A percentile compares a stretch with the other conserved stretches of the same genome.
Evolutionary conservation across 257 asterid species (phyloP).

Genomic region (Buddleja alternifolia): DNA sequence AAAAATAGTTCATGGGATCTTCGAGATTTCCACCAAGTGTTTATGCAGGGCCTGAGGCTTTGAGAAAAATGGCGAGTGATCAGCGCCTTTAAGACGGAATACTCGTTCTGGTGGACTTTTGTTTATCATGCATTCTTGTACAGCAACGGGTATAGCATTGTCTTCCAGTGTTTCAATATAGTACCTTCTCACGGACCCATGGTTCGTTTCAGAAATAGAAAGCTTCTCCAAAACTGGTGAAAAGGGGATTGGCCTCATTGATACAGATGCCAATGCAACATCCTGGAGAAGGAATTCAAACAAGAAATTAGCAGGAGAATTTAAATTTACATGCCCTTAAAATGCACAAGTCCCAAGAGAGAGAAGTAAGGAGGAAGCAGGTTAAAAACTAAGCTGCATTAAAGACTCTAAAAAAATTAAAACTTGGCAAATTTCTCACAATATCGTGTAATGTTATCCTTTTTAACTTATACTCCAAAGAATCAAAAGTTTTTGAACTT

Average conservation of each 20-base stretch:
- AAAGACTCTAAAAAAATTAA: neutral
- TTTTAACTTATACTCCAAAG: neutral
- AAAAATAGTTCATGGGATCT: constrained; percentile 42
- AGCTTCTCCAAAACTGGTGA: constrained; percentile 86
- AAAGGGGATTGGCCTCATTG: constrained; percentile 95
- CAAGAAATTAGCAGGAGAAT: constrained; percentile 22
- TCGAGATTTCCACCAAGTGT: constrained; percentile 75
- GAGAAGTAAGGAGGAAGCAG: neutral
- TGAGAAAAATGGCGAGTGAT: constrained; percentile 96
- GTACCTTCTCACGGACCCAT: constrained; percentile 83
- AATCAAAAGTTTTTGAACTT: neutral
- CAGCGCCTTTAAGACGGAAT: constrained; percentile 84
- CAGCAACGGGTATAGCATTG: constrained; percentile 74
- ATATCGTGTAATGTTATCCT: neutral
- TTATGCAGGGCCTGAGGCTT: constrained; percentile 96
- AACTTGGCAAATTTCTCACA: neutral
- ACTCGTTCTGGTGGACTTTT: constrained; percentile 71
- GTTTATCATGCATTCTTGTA: constrained; percentile 77
- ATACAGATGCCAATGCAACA: constrained; percentile 92
- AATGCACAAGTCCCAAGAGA: neutral
- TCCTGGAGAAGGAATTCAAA: constrained; percentile 54
- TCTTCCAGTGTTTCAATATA: constrained; percentile 81
- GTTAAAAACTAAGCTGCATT: neutral
- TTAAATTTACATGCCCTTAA: neutral
- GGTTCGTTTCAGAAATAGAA: constrained; percentile 69